Base-by-base conservation (phyloP, 305 asterid genomes). In the Fraxinus paxiana region DNA sequence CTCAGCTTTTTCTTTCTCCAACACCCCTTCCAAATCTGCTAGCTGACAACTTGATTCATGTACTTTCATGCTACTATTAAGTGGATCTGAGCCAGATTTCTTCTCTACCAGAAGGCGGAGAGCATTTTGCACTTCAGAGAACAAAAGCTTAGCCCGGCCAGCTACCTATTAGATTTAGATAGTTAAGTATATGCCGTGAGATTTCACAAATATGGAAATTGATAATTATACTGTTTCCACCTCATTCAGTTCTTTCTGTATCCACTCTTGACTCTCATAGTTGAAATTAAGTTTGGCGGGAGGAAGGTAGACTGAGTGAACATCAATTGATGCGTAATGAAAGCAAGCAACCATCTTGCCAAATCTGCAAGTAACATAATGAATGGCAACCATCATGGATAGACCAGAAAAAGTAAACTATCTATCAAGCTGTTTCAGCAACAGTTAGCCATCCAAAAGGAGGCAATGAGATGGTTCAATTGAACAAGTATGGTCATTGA, bases 261-360 rank as follows among this genome's bases (percentile, higher is more conserved):
- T 82, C 99, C 97, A 95, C 85, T 89, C 98, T 89, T 93, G 97
- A 88, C 80, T 86, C 89, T 88, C 95, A 83, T 85, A 86, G 87
- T 89, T 92, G 89, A 96, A 94, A 81, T 89, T 96, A 88, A 96
- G 96, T 84, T 90, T 90, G 70, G 92, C 15, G 28, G 98, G 98
- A 85, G 99, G 98, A 81, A 96, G 93, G 79, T 84, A 92, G 82
- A 96, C 99, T n/a, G 99, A 92, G 80, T 92, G 93, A 86, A 96
- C 99, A 87, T 94, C 95, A 84, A 96, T 96, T n/a, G 99, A 91
- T 31, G 98, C 99, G 84, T 96, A 96, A 73, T 96, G 95, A 84
- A 96, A 96, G 91, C 99, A 96, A 87, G 99, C 99, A 86, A 96
- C 99, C 97, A 92, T 94, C 82, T 91, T 91, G 43, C 98, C 99